Conservation (phyloP, 140 eudicot species). For the Flaveria floridana region DNA sequence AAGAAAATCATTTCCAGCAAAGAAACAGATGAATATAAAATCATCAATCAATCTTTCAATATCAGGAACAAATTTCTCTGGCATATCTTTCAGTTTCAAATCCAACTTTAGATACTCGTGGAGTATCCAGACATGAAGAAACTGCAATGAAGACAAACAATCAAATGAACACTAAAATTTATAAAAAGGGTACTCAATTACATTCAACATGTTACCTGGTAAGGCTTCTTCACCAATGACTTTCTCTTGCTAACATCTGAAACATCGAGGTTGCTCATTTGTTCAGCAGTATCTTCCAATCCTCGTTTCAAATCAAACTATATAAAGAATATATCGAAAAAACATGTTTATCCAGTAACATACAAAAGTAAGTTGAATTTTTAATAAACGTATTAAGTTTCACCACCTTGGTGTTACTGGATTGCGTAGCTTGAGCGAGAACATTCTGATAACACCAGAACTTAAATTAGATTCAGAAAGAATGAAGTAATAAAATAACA, state of each 20-base stretch:
- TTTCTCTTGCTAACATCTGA: constrained; percentile 15
- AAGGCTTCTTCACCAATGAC: constrained; percentile 37
- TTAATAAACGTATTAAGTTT: constrained; percentile 20
- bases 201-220: constrained; percentile 36
- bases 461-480: neutral
- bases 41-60: constrained; percentile 57
- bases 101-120: constrained; percentile 58
- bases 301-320: constrained; percentile 22
- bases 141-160: constrained; percentile 36
- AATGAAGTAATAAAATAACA: neutral
- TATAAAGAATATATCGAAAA: neutral
- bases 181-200: neutral
- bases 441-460: constrained; percentile 36
- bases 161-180: neutral
- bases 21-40: constrained; percentile 59
- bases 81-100: constrained; percentile 26
- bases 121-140: constrained; percentile 59
- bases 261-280: constrained; percentile 9
- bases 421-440: neutral
- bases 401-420: constrained; percentile 9
- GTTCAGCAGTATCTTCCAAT: constrained; percentile 13
- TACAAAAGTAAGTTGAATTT: neutral
- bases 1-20: constrained; percentile 68
- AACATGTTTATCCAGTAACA: neutral
- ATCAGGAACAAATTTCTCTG: constrained; percentile 42